Base-by-base conservation (phyloP, 495 filamentous ascomycete genomes). In the Penicillium cinerascens region DNA sequence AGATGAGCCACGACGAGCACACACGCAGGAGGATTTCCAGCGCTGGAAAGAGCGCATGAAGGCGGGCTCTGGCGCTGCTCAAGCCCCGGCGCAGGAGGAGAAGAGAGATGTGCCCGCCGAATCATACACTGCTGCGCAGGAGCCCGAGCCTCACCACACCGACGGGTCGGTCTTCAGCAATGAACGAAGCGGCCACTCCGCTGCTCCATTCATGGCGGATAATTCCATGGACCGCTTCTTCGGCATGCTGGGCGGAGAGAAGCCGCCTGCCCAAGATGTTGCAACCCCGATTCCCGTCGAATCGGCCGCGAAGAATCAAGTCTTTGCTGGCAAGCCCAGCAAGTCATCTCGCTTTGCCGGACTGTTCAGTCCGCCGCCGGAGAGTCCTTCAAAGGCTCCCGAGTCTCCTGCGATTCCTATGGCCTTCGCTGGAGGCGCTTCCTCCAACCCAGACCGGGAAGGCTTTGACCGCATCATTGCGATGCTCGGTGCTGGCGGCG, bases 31-130 rank as follows among this genome's bases (percentile, higher is more conserved):
- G 61, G 91, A 97, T 49, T 97, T 98, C 67, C 87, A 96, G 69
- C 87, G 86, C 52, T 98, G 95, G 83, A 96, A 97, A 72, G 89
- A 93, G 57, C 77, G 74, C 44, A 95, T 95, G 92, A 96, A 92
- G 66, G 84, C 85, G 23, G 69, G 74, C 63, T 73, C 72, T 40
- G 60, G 56, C n/a, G 26, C 56, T 49, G 48, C 56, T 27, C 52
- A 57, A 37, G 23, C 63, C 23, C 51, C 70, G 60, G 45, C 57
- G 58, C 63, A 63, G 64, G 79, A 70, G 35, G 79, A 82, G 52
- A 83, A 82, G 65, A 68, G 60, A 36, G 66, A 76, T 23, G 60
- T 59, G 36, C 51, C 65, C 3, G 54, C 50, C 27, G 76, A 77
- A 40, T 41, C 52, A 11, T 25, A 55, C 33, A 42, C 47, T 9